A percentile compares a stretch with the other conserved stretches of the same genome.
Conservation (phyloP, 441 rosid genomes). For the Manihot esculenta region DNA sequence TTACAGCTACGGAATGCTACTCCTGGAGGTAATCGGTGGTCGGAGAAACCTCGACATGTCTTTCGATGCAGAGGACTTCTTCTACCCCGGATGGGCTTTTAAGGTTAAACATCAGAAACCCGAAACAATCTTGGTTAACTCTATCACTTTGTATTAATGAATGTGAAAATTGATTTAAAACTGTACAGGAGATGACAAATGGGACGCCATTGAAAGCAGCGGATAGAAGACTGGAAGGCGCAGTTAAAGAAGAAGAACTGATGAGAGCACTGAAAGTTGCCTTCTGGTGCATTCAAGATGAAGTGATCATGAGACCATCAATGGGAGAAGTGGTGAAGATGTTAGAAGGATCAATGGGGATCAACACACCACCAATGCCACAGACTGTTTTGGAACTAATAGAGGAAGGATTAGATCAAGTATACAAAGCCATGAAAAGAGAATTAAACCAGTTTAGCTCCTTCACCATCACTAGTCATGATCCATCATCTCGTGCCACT, state of each 20-base stretch:
- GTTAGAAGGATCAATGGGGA: conserved; percentile 65
- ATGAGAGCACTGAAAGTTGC: conserved; percentile 62
- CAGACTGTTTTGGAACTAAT: conserved; percentile 75
- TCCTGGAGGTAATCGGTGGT: conserved; percentile 88
- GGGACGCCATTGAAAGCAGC: conserved; percentile 61
- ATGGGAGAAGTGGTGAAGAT: conserved; percentile 91
- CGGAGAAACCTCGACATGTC: conserved; percentile 92
- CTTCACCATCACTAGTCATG: conserved; percentile 38
- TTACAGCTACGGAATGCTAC: conserved; percentile 92
- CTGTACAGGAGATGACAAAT: conserved; percentile 51
- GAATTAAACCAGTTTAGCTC: conserved; percentile 58
- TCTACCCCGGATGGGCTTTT: conserved; percentile 86
- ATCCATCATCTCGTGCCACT: conserved; percentile 60
- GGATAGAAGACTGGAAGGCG: conserved; percentile 56
- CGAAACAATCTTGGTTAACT: not conserved
- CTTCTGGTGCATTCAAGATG: conserved; percentile 94
- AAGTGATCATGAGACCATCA: conserved; percentile 66
- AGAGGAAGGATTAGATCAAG: conserved; percentile 87
- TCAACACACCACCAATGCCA: conserved; percentile 71
- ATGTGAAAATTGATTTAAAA: not conserved
- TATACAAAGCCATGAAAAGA: conserved; percentile 74
- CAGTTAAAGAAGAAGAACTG: conserved; percentile 73
- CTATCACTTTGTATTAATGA: not conserved
- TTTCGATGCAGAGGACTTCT: conserved; percentile 62
- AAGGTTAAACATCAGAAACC: conserved; percentile 39